Base-by-base conservation (phyloP, 2,329 filamentous ascomycete genomes). In the Dendrostoma leiphaemia region DNA sequence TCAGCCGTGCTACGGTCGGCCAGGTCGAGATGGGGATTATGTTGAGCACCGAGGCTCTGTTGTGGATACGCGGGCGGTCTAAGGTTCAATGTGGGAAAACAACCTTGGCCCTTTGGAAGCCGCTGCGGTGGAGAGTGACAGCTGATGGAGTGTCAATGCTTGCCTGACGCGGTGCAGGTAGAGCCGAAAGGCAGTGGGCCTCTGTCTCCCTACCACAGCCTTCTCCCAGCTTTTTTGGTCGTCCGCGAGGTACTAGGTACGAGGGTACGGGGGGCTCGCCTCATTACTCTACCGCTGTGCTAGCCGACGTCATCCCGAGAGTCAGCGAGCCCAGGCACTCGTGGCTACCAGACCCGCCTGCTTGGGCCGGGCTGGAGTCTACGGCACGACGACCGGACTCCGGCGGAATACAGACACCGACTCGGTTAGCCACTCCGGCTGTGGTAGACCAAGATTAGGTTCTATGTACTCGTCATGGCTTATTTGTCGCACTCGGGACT, bases 391-490 rank as follows among this genome's bases (percentile, higher is more conserved):
- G 29, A 28, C 28, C 48, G 48, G 48, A 43, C 38, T 34, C 19
- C 49, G 49, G 49, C 29, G 41, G 23, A 37, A 51, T 24, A 15
- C n/a, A 29, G 15, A 38, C 41, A 15, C 49, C 49, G 49, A 46
- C n/a, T 5, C 41, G n/a, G n/a, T n/a, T n/a, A n/a, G n/a, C n/a
- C n/a, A n/a, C n/a, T n/a, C n/a, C n/a, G n/a, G n/a, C n/a, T n/a
- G n/a, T n/a, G n/a, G n/a, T n/a, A n/a, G n/a, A n/a, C n/a, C n/a
- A n/a, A n/a, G n/a, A n/a, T n/a, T n/a, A n/a, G n/a, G n/a, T n/a
- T n/a, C n/a, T n/a, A n/a, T 41, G 38, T 26, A 41, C 23, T 26
- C 38, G 38, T 41, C 38, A 41, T 41, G 38, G 9, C 5, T 12
- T 21, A 19, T 13, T 12, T 12, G 31, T 32, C 31, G 31, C 31